Evolutionary conservation across 805 yeast genomes (phyloP), one percentile per base, ranked within the genome.

Genomic region (Yamadazyma sp.): DNA sequence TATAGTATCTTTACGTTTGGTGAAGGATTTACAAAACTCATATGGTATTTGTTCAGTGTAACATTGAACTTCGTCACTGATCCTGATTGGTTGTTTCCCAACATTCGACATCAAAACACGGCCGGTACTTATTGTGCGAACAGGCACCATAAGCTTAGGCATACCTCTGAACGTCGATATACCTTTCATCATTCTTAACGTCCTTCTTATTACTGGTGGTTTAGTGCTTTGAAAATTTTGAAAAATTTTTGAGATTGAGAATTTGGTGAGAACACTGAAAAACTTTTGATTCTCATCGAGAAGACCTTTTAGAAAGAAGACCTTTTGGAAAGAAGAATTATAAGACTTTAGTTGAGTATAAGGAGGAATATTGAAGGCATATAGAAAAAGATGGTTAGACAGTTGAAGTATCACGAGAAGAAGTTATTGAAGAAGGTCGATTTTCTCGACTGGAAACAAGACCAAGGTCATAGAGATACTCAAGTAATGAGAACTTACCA

Each of bases 381-480:
- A n/a, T n/a, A n/a, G n/a, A 22, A 23, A 27, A 65, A 24, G 27
- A 84, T 85, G 95, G 95, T 84, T 31, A 75, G 98, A 60, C 73
- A 85, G 50, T 75, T 93, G 42, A 93, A 93, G 60, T 87, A 85
- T 66, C 98, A 93, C 62, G 98, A 93, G 75, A 83, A 86, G 72
- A 89, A 88, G 64, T 78, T 93, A 52, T 76, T 93, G 52, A 88
- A 85, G 69, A 93, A 93, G 62, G 98, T 93, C 35, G 97, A 93
- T 56, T 87, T 93, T 66, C 84, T 87, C 33, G 94, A 93, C 60
- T 93, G 98, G 97, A 93, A 93, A 60, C 95, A 87, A 52, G 98
- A 93, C 58, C 81, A 83, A 37, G 87, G 91, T 20, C 98, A 93
- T 60, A 71, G 98, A 48, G 98, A 91, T 50, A 81, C 95, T n/a